Evolutionary conservation across 2,329 filamentous ascomycete species (phyloP).

Genomic region (Colletotrichum salicis): DNA sequence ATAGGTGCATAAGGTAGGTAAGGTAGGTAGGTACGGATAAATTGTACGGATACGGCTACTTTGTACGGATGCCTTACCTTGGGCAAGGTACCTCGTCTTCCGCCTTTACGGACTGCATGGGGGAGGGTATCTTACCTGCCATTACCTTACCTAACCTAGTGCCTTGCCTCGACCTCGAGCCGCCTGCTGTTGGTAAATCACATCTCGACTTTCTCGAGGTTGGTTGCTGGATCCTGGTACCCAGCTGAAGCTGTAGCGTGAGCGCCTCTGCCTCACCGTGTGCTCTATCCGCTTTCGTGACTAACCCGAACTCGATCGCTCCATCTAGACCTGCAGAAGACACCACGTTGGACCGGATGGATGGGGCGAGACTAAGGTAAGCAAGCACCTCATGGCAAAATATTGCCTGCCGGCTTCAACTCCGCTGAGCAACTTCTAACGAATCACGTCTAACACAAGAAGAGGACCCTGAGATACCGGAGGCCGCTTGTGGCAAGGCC

Average conservation of each 20-base stretch:
- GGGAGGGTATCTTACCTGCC: not conserved
- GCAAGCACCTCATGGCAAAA: not conserved
- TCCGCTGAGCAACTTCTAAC: not conserved
- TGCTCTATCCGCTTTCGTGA: not conserved
- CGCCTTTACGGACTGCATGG: not conserved
- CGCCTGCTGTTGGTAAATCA: not conserved
- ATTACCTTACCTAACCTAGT: not conserved
- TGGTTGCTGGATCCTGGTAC: not conserved
- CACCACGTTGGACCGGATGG: not conserved
- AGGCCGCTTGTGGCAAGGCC: not conserved
- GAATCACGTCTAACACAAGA: not conserved
- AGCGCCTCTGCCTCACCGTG: not conserved
- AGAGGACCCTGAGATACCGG: not conserved
- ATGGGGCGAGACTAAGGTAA: not conserved
- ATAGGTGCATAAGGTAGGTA: too few relatives aligned
- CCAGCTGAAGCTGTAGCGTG: not conserved
- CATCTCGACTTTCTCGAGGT: not conserved
- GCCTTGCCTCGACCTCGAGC: not conserved
- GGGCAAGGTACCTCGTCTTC: not conserved
- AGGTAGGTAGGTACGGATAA: too few relatives aligned
- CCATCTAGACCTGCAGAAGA: not conserved
- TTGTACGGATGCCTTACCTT: not conserved
- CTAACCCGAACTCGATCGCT: not conserved
- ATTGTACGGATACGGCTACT: too few relatives aligned
- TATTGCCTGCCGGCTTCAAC: not conserved